Conservation (phyloP, 169 alveolate genomes). For the Plasmodium berghei region DNA sequence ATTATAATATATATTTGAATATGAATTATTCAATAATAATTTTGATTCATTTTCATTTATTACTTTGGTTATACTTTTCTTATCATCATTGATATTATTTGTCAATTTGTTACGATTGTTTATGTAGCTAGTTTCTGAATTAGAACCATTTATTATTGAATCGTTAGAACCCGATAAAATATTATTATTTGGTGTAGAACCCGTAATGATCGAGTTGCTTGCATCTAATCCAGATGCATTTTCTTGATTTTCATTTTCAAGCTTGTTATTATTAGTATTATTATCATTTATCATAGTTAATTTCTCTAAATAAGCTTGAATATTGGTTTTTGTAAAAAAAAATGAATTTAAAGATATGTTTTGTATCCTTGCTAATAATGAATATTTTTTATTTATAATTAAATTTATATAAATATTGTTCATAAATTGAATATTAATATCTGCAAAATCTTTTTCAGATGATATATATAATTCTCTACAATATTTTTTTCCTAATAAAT, state of each 20-base stretch:
- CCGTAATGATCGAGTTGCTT: neutral
- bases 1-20: no score
- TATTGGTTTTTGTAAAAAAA: slow-evolving; percentile 47
- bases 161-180: no score
- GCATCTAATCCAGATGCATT: neutral
- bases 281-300: slow-evolving; percentile 16
- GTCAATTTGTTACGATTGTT: neutral
- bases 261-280: neutral
- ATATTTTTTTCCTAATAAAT: slow-evolving; percentile 51
- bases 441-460: slow-evolving; percentile 49
- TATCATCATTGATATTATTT: neutral
- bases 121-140: neutral
- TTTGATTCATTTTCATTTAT: neutral
- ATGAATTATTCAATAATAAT: neutral
- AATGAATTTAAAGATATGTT: slow-evolving; percentile 35
- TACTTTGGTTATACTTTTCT: neutral
- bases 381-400: slow-evolving; percentile 32
- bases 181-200: no score
- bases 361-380: slow-evolving; percentile 12
- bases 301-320: slow-evolving; percentile 10
- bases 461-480: slow-evolving; percentile 61
- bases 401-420: slow-evolving; percentile 36
- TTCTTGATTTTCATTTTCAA: neutral
- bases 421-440: slow-evolving; percentile 29
- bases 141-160: no score